These are phyloP conservation scores for Astrocystis sublimbata DNA, from an alignment of 495 filamentous ascomycete species.

Conservation along the genomic window DNA sequence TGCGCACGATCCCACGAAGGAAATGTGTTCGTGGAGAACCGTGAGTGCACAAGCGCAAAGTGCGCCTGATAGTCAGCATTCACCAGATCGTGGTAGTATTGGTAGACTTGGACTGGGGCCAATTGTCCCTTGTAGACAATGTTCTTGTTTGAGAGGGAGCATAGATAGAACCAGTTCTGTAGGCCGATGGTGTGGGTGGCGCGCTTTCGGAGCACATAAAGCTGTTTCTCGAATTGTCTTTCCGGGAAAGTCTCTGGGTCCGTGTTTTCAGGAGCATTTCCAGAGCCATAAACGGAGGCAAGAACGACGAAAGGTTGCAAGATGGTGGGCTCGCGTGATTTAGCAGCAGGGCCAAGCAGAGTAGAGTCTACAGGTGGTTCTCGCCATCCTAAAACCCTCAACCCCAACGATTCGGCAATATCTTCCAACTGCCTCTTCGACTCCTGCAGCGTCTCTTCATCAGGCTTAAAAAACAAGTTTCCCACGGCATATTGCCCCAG, in stretches of 20 bases:
- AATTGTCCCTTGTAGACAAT: slow-evolving; percentile 99
- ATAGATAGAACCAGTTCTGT: slow-evolving; percentile 99
- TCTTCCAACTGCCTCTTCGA: slow-evolving; percentile 89
- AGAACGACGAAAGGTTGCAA: slow-evolving; percentile 96
- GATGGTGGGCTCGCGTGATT: slow-evolving; percentile 91
- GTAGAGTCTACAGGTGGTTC: slow-evolving; percentile 91
- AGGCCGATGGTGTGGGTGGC: slow-evolving; percentile 92
- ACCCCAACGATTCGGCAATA: slow-evolving; percentile 79
- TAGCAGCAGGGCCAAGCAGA: slow-evolving; percentile 88
- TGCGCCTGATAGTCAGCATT: slow-evolving; percentile 97
- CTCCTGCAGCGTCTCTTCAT: slow-evolving; percentile 80
- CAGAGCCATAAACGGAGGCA: slow-evolving; percentile 79
- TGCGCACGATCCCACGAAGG: slow-evolving; percentile 99
- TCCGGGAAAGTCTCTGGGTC: slow-evolving; percentile 83
- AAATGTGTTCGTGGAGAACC: slow-evolving; percentile 99
- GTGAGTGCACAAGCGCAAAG: slow-evolving; percentile 96
- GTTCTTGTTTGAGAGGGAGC: slow-evolving; percentile 96
- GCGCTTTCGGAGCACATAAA: slow-evolving; percentile 93
- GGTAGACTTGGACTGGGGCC: slow-evolving; percentile 95
- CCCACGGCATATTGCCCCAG: slow-evolving; percentile 95
- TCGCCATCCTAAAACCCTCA: slow-evolving; percentile 95
- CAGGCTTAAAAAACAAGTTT: slow-evolving; percentile 98
- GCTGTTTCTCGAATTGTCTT: slow-evolving; percentile 84
- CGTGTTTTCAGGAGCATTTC: slow-evolving; percentile 75
- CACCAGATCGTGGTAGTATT: slow-evolving; percentile 97